Base-by-base conservation (phyloP, 208 protist genomes). In the Angomonas ambiguus region DNA sequence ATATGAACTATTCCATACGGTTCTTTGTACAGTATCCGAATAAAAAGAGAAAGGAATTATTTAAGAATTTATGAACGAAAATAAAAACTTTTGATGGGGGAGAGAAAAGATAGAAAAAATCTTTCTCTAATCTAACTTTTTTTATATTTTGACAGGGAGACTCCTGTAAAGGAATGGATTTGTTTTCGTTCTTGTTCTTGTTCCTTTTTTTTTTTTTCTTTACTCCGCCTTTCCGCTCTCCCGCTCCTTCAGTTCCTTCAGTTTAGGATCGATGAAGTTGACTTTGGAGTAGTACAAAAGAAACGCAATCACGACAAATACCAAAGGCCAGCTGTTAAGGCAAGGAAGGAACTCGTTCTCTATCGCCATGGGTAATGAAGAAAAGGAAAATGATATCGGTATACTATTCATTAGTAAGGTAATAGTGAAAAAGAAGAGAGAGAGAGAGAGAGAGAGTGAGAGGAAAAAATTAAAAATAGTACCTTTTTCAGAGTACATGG, bases 301-400 rank as follows among this genome's bases (percentile, higher is more conserved):
- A 11, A 74, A 18, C 30, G 35, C 51, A 4, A 82, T 35, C 6
- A 80, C 56, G 25, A 61, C 10, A 27, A 86, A 64, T n/a, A 86
- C 11, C 11, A 86, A 76, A 8, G 63, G 59, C 80, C 80, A 82
- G 80, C 63, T 86, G 73, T 86, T 80, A 22, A 86, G 69, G 8
- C 25, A 38, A 0, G 80, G 77, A 45, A 82, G 49, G 27, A 86
- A 86, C 65, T 85, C 79, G 35, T 82, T 76, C 6, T 79, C 73
- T 18, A 68, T 59, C 1, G 62, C 61, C 72, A 79, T 78, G 0
- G 24, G 45, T 53, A 53, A 53, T 53, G 45, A 63, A 0, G 2
- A 1, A 18, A 57, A 42, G 34, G 10, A 59, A 59, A 33, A 6
- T n/a, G n/a, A n/a, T n/a, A n/a, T n/a, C n/a, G n/a, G n/a, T n/a